These are phyloP conservation scores for Athelia sp. DNA, from an alignment of 1,284 basidiomycete genomes.

Conservation along the genomic window DNA sequence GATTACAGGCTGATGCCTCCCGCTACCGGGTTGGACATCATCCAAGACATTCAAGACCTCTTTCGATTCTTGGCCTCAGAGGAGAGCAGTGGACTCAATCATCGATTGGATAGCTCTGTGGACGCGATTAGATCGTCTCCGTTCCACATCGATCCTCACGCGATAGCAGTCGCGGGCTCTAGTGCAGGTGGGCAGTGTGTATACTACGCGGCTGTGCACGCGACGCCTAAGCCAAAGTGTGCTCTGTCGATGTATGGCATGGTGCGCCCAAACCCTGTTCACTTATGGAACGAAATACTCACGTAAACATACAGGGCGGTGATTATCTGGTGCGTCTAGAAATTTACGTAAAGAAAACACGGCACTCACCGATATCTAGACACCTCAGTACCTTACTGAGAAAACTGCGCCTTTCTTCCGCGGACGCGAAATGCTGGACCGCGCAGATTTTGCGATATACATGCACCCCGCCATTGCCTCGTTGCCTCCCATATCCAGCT, in stretches of 20 bases:
- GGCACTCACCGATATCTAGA: constrained; percentile 15
- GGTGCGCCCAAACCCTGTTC: too few species aligned
- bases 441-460: constrained; percentile 21
- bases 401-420: constrained; percentile 35
- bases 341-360: neutral
- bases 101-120: constrained; percentile 6
- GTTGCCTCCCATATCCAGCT: constrained; percentile 33
- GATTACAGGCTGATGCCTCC: constrained; percentile 61
- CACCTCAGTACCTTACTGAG: constrained; percentile 30
- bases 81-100: constrained; percentile 17
- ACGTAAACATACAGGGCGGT: too few species aligned
- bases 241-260: constrained; percentile 56
- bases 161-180: constrained; percentile 50
- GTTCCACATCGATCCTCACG: constrained; percentile 35
- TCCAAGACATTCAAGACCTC: constrained; percentile 50
- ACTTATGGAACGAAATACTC: too few species aligned
- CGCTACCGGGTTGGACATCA: constrained; percentile 48
- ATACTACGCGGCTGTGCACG: constrained; percentile 54
- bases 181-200: constrained; percentile 63
- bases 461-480: constrained; percentile 25
- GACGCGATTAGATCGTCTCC: neutral
- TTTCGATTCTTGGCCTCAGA: constrained; percentile 39
- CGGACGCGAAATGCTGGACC: constrained; percentile 34
- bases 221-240: constrained; percentile 44
- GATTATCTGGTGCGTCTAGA: constrained; percentile 44